Percentiles rank a stretch among this genome's conserved stretches.
Conservation (phyloP, 495 filamentous ascomycete species). For the Patellaria atrata region DNA sequence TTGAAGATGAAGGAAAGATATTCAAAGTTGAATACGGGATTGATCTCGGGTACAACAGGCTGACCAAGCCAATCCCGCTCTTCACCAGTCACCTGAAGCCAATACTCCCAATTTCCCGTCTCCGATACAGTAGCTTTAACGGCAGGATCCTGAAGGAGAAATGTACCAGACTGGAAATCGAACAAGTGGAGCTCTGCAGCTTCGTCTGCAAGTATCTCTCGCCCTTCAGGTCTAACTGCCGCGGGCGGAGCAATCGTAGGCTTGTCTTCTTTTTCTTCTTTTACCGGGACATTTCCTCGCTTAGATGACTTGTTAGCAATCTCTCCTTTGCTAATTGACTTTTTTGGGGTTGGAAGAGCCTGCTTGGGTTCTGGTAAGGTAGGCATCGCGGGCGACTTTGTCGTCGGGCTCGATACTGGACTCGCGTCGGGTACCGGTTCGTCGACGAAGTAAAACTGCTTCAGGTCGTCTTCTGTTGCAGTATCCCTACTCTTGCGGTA, state of each 20-base stretch:
- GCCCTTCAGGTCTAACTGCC: constrained; percentile 47
- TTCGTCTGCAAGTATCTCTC: constrained; percentile 62
- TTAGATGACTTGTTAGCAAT: constrained; percentile 12
- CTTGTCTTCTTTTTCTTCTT: constrained; percentile 17
- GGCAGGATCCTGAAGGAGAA: constrained; percentile 61
- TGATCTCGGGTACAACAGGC: constrained; percentile 72
- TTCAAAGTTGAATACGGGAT: constrained; percentile 98
- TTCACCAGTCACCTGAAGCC: constrained; percentile 70
- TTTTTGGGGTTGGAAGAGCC: constrained; percentile 15
- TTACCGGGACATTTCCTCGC: constrained; percentile 10
- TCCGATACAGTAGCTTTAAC: constrained; percentile 73
- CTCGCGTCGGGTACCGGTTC: constrained; percentile 72
- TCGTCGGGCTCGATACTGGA: constrained; percentile 50
- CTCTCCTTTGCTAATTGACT: constrained; percentile 16
- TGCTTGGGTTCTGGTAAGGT: constrained; percentile 16
- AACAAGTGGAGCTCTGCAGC: constrained; percentile 81
- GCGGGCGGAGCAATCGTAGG: constrained; percentile 43
- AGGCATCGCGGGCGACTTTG: constrained; percentile 24
- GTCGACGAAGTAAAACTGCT: constrained; percentile 70
- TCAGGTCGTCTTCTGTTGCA: constrained; percentile 67
- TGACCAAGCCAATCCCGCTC: constrained; percentile 83
- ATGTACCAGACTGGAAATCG: constrained; percentile 71
- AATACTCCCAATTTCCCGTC: constrained; percentile 86
- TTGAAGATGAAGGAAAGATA: constrained; percentile 98
- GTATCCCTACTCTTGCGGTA: constrained; percentile 62